A percentile compares a stretch with the other conserved stretches of the same genome.
Conservation (phyloP, 208 protist species). For the Herpetomonas tarakana region DNA sequence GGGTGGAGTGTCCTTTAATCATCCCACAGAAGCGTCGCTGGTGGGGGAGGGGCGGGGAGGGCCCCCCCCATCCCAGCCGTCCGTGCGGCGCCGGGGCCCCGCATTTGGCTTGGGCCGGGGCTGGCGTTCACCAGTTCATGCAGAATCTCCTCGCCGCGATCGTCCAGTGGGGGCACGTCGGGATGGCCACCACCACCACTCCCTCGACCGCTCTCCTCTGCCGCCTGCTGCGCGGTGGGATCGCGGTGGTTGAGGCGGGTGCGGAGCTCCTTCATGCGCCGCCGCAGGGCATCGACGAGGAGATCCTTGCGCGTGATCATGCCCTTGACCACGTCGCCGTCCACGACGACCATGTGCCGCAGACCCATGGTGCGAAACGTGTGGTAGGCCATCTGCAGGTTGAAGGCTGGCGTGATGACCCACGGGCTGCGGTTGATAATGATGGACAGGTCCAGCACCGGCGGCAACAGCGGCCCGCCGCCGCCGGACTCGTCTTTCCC, state of each 20-base stretch:
- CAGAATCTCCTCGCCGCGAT: too few relatives aligned
- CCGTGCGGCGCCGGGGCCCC: too few relatives aligned
- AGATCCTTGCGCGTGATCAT: slow-evolving; percentile 95
- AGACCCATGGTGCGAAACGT: slow-evolving; percentile 93
- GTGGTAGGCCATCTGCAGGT: slow-evolving; percentile 83
- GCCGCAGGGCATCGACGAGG: slow-evolving; percentile 59
- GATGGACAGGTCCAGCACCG: slow-evolving; percentile 62
- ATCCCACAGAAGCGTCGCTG: too few relatives aligned
- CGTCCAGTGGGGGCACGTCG: too few relatives aligned
- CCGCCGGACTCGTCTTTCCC: neutral
- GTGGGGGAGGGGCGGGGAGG: too few relatives aligned
- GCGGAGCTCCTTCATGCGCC: slow-evolving; percentile 44
- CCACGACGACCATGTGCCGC: slow-evolving; percentile 91
- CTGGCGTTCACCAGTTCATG: too few relatives aligned
- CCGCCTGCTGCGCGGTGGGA: too few relatives aligned
- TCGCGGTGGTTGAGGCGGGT: slow-evolving; percentile 15
- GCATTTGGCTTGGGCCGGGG: too few relatives aligned
- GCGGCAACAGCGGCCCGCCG: slow-evolving; percentile 25
- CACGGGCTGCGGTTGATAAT: slow-evolving; percentile 90
- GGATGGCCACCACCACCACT: too few relatives aligned
- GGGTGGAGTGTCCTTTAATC: too few relatives aligned
- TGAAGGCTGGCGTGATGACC: slow-evolving; percentile 84
- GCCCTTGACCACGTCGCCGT: slow-evolving; percentile 76
- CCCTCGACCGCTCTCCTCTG: too few relatives aligned
- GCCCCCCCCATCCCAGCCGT: too few relatives aligned